phyloP scores from a whole-genome alignment of 768 basidiomycete genomes.

The Agaricus bisporus region DNA sequence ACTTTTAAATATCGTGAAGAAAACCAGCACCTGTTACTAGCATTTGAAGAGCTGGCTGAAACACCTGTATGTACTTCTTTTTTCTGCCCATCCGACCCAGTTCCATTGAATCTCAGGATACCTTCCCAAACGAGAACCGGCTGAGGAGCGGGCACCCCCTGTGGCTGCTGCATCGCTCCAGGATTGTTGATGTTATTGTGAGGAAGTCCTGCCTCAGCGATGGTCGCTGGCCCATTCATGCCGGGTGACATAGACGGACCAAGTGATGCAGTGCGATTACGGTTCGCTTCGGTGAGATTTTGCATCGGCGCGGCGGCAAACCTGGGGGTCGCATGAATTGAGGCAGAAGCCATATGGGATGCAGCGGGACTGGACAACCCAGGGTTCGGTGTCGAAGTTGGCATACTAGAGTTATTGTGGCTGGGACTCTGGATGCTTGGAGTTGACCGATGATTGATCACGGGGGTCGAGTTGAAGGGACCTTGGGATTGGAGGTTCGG shows the following conservation, averaged over 20 bases:
- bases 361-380: neutral
- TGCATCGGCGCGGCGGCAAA: slow-evolving; percentile 10
- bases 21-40: slow-evolving; percentile 27
- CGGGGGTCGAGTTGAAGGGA: neutral
- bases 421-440: slow-evolving; percentile 3
- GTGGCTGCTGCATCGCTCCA: neutral
- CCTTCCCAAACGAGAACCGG: slow-evolving; percentile 39
- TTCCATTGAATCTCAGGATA: slow-evolving; percentile 37
- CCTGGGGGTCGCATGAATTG: neutral
- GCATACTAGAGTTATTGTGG: neutral
- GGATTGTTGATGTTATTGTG: neutral
- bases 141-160: no score
- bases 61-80: slow-evolving; percentile 43
- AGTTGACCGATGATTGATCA: neutral
- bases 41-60: slow-evolving; percentile 21
- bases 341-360: neutral
- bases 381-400: neutral
- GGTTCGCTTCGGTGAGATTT: slow-evolving; percentile 11
- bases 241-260: slow-evolving; percentile 10
- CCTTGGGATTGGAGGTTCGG: neutral
- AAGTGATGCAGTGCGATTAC: slow-evolving; percentile 10
- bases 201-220: neutral
- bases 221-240: neutral
- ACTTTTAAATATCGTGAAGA: neutral
- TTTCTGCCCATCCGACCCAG: slow-evolving; percentile 23